phyloP scores from a whole-genome alignment of 768 basidiomycete species.

The Leucocoprinus leucothites region DNA sequence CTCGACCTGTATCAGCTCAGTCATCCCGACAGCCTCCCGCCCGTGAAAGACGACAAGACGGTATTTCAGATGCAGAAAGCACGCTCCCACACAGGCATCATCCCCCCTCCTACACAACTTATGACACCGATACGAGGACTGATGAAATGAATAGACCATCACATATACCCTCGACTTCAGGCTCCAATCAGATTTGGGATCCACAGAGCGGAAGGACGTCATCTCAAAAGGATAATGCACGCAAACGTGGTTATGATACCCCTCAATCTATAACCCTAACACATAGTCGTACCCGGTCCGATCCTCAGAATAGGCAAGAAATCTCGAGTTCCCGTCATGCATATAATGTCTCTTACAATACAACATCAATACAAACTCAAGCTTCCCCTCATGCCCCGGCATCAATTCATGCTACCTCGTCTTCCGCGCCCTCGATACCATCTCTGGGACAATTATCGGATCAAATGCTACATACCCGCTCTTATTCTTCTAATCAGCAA shows the following conservation, averaged over 20 bases:
- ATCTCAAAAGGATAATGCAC: slow-evolving; percentile 2
- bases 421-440: background rate
- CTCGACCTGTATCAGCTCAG: background rate
- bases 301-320: slow-evolving; percentile 5
- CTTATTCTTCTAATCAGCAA: slow-evolving; percentile 3
- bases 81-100: background rate
- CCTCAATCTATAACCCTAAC: background rate
- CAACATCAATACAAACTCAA: background rate
- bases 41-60: slow-evolving; percentile 6
- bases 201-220: background rate
- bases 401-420: slow-evolving; percentile 4
- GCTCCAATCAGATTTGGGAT: background rate
- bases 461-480: background rate
- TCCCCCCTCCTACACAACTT: background rate
- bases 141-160: slow-evolving; percentile 2
- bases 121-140: background rate
- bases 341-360: background rate
- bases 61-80: background rate
- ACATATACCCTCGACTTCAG: background rate
- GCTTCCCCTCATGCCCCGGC: background rate
- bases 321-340: background rate
- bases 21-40: background rate
- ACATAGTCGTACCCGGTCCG: slow-evolving; percentile 9
- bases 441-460: background rate
- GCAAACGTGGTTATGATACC: background rate